phyloP scores from a whole-genome alignment of 2,329 filamentous ascomycete genomes.

The Beauveria bassiana region DNA sequence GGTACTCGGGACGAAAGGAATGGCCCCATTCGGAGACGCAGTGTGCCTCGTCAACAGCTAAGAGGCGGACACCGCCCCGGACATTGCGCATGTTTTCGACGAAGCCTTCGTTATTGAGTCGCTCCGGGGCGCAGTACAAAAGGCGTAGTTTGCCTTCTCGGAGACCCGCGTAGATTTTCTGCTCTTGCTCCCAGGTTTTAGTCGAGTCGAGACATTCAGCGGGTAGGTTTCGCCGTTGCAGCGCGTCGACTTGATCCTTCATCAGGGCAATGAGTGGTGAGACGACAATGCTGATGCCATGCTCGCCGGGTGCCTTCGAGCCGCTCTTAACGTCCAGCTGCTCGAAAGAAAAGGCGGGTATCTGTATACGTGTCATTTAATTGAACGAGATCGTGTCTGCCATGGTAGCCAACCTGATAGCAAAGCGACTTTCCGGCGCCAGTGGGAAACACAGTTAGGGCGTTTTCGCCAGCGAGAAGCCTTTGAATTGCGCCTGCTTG shows the following conservation, averaged over 20 bases:
- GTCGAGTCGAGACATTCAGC: slow-evolving; percentile 51
- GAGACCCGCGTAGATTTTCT: slow-evolving; percentile 28
- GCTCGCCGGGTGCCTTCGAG: slow-evolving; percentile 21
- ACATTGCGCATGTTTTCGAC: slow-evolving; percentile 47
- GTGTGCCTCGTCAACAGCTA: slow-evolving; percentile 52
- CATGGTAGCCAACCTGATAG: slow-evolving; percentile 32
- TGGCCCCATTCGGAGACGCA: slow-evolving; percentile 49
- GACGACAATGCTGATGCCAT: slow-evolving; percentile 48
- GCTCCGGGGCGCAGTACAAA: slow-evolving; percentile 52
- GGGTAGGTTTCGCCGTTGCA: slow-evolving; percentile 39
- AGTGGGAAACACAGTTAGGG: slow-evolving; percentile 38
- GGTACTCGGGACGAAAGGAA: slow-evolving; percentile 42
- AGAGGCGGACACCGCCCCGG: slow-evolving; percentile 45
- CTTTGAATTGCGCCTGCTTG: slow-evolving; percentile 34
- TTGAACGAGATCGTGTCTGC: not conserved
- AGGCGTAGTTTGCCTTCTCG: slow-evolving; percentile 41
- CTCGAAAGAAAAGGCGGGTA: slow-evolving; percentile 39
- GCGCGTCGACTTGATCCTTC: slow-evolving; percentile 53
- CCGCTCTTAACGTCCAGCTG: slow-evolving; percentile 29
- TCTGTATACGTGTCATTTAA: slow-evolving; percentile 21
- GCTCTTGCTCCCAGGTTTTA: slow-evolving; percentile 40
- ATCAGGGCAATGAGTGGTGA: slow-evolving; percentile 50
- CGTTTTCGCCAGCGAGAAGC: slow-evolving; percentile 31
- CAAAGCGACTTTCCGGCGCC: slow-evolving; percentile 43
- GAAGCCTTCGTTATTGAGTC: slow-evolving; percentile 54